Conservation (phyloP, 768 basidiomycete species). For the Epithele typhae region DNA sequence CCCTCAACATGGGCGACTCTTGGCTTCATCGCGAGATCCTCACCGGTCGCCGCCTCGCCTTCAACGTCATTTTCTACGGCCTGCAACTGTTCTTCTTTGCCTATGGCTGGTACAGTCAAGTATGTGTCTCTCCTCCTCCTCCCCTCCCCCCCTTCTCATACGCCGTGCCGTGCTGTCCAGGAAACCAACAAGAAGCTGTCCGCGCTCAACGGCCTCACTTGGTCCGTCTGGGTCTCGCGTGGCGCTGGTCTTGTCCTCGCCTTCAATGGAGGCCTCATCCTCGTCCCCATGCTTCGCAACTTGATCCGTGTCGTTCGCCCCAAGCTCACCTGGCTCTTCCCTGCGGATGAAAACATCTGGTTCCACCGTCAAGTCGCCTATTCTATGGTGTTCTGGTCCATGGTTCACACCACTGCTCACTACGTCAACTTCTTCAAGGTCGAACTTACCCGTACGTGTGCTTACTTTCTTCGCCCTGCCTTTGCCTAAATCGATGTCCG, state of each 20-base stretch:
- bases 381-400: conserved; percentile 88
- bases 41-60: conserved; percentile 54
- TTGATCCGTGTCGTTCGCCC: conserved; percentile 82
- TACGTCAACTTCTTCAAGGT: conserved; percentile 94
- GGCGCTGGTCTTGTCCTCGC: conserved; percentile 91
- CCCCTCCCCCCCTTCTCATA: neutral
- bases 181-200: conserved; percentile 56
- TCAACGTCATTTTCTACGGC: conserved; percentile 80
- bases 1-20: conserved; percentile 51
- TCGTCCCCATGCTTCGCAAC: conserved; percentile 88
- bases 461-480: neutral
- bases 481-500: conserved; percentile 1
- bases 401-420: conserved; percentile 91
- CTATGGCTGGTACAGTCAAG: conserved; percentile 90
- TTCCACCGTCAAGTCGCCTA: conserved; percentile 95
- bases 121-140: conserved; percentile 23
- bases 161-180: conserved; percentile 31
- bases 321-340: conserved; percentile 75
- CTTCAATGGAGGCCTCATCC: conserved; percentile 79
- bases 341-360: conserved; percentile 94
- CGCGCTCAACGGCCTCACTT: conserved; percentile 74
- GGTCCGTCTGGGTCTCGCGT: conserved; percentile 86
- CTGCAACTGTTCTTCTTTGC: conserved; percentile 69
- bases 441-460: conserved; percentile 69
- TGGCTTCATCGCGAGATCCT: conserved; percentile 77